Conservation (phyloP, 202 grass and related monocot genomes). For the Schoenoplectus triqueter region DNA sequence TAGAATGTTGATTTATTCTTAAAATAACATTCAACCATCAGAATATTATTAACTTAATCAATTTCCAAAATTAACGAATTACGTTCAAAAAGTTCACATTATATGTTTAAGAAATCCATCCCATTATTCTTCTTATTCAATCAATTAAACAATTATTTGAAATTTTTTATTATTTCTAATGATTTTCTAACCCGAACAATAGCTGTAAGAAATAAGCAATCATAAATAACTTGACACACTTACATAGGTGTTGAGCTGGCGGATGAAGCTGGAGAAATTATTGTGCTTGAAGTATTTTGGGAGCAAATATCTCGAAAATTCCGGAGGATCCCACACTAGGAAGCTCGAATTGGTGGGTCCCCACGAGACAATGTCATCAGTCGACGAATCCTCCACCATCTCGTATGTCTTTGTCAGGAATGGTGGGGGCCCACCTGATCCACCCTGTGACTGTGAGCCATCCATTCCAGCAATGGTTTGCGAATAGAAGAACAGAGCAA, state of each 20-base stretch:
- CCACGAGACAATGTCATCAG: conserved; percentile 81
- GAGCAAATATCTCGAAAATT: conserved; percentile 80
- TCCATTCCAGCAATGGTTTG: conserved; percentile 17
- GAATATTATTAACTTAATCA: neutral
- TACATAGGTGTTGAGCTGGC: conserved; percentile 96
- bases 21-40: conserved; percentile 8
- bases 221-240: conserved; percentile 34
- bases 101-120: neutral
- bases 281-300: conserved; percentile 99
- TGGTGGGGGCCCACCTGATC: conserved; percentile 58
- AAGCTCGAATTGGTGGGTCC: conserved; percentile 64
- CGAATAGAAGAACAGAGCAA: neutral
- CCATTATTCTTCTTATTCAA: neutral
- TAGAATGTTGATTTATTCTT: neutral
- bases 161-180: too few relatives aligned
- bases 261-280: conserved; percentile 98
- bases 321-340: conserved; percentile 77
- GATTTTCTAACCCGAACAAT: neutral
- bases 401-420: conserved; percentile 94
- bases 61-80: conserved; percentile 18
- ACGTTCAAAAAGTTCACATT: too few relatives aligned
- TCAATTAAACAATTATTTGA: neutral
- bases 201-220: neutral
- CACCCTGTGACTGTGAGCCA: conserved; percentile 20
- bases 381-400: conserved; percentile 88